Percentiles rank a stretch among this genome's conserved stretches.
phyloP scores from a whole-genome alignment of 2,329 filamentous ascomycete species.

The Aspergillus costaricaensis region DNA sequence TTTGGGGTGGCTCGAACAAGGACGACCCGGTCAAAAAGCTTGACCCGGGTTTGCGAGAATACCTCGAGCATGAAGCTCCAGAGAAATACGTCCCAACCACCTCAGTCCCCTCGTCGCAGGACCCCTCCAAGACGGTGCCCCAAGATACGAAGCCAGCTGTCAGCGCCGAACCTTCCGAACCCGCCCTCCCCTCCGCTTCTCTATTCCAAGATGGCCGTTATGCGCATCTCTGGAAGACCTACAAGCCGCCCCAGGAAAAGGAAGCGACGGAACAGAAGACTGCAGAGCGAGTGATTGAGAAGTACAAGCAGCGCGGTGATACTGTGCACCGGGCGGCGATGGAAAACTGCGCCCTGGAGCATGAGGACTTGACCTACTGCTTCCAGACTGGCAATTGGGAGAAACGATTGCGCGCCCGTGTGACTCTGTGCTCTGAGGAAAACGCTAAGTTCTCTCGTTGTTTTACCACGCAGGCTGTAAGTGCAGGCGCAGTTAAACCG shows the following conservation, averaged over 20 bases:
- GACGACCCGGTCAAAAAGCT: constrained; percentile 72
- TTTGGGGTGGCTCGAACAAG: constrained; percentile 56
- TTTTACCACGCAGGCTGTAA: constrained; percentile 81
- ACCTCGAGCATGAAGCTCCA: constrained; percentile 79
- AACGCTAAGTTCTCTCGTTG: constrained; percentile 79
- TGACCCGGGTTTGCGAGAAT: constrained; percentile 80
- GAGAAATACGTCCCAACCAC: constrained; percentile 61
- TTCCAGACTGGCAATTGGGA: constrained; percentile 70
- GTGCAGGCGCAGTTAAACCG: constrained; percentile 27
- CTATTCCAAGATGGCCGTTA: constrained; percentile 71
- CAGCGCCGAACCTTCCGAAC: constrained; percentile 32
- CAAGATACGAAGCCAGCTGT: constrained; percentile 15
- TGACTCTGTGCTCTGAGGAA: constrained; percentile 80
- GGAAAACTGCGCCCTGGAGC: constrained; percentile 90
- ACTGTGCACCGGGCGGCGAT: constrained; percentile 78
- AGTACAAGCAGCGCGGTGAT: constrained; percentile 78
- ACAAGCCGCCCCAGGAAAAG: constrained; percentile 70
- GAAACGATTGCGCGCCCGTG: constrained; percentile 54
- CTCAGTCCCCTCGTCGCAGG: constrained; percentile 23
- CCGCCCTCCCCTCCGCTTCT: constrained; percentile 52
- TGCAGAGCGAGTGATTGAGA: constrained; percentile 79
- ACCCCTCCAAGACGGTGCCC: constrained; percentile 23
- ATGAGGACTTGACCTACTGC: constrained; percentile 79
- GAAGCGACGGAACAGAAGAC: constrained; percentile 73
- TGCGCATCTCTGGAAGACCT: constrained; percentile 90